Evolutionary conservation across 2,329 filamentous ascomycete genomes (phyloP).

Genomic region (Capronia coronata): DNA sequence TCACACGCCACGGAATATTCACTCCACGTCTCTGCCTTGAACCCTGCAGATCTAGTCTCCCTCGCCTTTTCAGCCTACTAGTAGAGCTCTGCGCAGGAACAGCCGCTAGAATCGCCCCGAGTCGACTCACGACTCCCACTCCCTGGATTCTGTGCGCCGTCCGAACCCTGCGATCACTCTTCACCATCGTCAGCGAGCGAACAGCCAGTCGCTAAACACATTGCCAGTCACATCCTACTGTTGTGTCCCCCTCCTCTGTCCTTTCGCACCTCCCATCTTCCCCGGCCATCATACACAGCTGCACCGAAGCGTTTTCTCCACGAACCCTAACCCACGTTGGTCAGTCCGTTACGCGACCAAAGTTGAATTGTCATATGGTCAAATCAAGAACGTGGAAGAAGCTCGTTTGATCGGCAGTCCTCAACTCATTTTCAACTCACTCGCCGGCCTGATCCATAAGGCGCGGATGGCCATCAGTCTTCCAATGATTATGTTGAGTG

Average conservation of each 20-base stretch:
- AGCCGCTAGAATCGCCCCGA: constrained; percentile 4
- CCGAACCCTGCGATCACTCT: not conserved
- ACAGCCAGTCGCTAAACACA: constrained; percentile 1
- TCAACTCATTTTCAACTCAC: constrained; percentile 5
- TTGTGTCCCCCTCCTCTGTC: constrained; percentile 1
- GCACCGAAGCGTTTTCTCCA: not conserved
- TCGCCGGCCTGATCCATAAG: not conserved
- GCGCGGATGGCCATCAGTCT: no score
- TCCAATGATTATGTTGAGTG: constrained; percentile 25
- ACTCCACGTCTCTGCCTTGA: not conserved
- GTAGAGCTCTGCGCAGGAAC: constrained; percentile 14
- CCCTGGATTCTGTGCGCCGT: not conserved
- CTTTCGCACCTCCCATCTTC: constrained; percentile 4
- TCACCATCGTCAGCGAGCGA: constrained; percentile 4
- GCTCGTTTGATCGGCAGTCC: not conserved
- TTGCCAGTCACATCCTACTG: not conserved
- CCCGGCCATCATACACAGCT: not conserved
- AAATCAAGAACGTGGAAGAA: not conserved
- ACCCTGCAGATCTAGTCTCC: constrained; percentile 9
- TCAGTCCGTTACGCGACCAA: not conserved
- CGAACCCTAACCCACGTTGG: constrained; percentile 1
- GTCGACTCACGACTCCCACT: constrained; percentile 3
- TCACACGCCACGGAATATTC: not conserved
- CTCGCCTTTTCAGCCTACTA: constrained; percentile 11
- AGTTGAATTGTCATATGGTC: constrained; percentile 2